phyloP scores from a whole-genome alignment of 768 basidiomycete genomes.

The Tylopilus sp. region DNA sequence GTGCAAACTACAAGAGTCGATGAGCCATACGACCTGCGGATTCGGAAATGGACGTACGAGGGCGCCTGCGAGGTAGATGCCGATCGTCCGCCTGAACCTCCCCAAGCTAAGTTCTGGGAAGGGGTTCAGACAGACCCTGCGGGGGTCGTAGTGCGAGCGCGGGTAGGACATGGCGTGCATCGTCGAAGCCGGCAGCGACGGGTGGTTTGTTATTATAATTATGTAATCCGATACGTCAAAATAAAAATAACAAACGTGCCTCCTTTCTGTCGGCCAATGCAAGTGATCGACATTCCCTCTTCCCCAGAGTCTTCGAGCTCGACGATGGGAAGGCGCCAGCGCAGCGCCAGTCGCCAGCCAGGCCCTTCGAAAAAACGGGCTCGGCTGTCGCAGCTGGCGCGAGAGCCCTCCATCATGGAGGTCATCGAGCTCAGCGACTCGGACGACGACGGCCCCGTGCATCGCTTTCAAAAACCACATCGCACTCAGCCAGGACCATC shows the following conservation, averaged over 20 bases:
- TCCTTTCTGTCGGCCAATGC: slow-evolving; percentile 15
- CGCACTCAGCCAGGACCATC: slow-evolving; percentile 1
- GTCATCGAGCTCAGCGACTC: slow-evolving; percentile 55
- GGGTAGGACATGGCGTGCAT: slow-evolving; percentile 49
- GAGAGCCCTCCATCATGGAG: slow-evolving; percentile 16
- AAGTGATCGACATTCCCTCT: slow-evolving; percentile 25
- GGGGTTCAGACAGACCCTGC: slow-evolving; percentile 83
- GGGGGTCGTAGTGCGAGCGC: slow-evolving; percentile 76
- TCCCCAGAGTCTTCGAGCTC: slow-evolving; percentile 21
- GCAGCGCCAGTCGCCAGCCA: slow-evolving; percentile 20
- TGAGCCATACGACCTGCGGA: not conserved
- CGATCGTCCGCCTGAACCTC: slow-evolving; percentile 75
- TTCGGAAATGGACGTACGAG: slow-evolving; percentile 61
- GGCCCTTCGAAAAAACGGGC: slow-evolving; percentile 15
- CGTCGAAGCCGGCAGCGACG: too few relatives aligned
- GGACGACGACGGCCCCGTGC: slow-evolving; percentile 34
- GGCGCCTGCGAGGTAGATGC: slow-evolving; percentile 89
- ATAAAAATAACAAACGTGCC: not conserved
- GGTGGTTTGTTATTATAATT: too few relatives aligned
- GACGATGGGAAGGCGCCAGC: slow-evolving; percentile 11
- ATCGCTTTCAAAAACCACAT: not conserved
- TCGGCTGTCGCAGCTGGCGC: not conserved
- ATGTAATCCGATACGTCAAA: slow-evolving; percentile 15
- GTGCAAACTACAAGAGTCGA: slow-evolving; percentile 62
- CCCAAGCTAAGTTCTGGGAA: slow-evolving; percentile 76